Percentiles rank a stretch among this genome's conserved stretches.
Evolutionary conservation across 169 alveolate genomes (phyloP).

Genomic region (Plasmodium yoelii): DNA sequence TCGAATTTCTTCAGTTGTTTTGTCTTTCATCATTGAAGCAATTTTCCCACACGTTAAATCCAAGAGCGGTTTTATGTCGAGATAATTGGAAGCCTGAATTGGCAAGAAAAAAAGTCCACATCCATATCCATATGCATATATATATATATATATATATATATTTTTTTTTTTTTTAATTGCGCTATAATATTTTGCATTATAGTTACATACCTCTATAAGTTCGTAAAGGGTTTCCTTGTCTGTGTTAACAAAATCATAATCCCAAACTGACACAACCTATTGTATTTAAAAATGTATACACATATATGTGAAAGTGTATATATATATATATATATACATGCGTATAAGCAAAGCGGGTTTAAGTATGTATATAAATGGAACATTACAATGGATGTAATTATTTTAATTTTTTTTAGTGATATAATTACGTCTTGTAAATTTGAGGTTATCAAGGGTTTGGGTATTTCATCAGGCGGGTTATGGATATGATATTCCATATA

Average conservation of each 20-base stretch:
- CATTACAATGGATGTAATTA: no score
- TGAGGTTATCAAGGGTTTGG: slow-evolving; percentile 93
- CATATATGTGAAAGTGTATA: no score
- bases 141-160: no score
- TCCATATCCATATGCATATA: no score
- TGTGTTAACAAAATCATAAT: slow-evolving; percentile 93
- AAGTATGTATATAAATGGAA: no score
- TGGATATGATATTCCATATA: slow-evolving; percentile 93
- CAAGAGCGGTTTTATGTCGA: slow-evolving; percentile 94
- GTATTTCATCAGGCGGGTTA: slow-evolving; percentile 94
- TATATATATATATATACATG: no score
- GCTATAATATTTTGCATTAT: background rate
- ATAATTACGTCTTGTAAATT: slow-evolving; percentile 86
- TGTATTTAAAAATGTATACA: background rate
- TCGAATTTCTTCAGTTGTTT: slow-evolving; percentile 95
- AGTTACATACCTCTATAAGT: slow-evolving; percentile 86
- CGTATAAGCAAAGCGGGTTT: no score
- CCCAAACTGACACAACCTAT: slow-evolving; percentile 93
- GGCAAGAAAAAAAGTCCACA: background rate
- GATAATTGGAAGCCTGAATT: slow-evolving; percentile 93
- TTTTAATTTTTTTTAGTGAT: background rate
- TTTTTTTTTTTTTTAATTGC: background rate
- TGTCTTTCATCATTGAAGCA: slow-evolving; percentile 96
- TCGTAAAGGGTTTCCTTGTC: slow-evolving; percentile 94
- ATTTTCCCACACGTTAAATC: slow-evolving; percentile 95